Evolutionary conservation across 179 eudicot genomes (phyloP).

Genomic region (Carnegiea gigantea): DNA sequence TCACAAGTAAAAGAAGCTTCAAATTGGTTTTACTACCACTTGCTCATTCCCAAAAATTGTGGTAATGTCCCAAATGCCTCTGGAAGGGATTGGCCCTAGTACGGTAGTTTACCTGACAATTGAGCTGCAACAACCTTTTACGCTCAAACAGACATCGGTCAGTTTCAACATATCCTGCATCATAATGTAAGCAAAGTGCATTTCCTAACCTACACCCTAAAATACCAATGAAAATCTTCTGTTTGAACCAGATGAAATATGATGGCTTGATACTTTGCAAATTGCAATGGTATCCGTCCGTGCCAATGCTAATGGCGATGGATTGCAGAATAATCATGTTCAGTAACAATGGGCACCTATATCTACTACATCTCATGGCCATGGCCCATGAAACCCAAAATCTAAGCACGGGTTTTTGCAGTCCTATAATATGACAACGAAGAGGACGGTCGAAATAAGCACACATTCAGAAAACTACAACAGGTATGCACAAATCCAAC

Average conservation of each 20-base stretch:
- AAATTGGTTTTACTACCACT: not conserved
- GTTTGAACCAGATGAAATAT: conserved; percentile 12
- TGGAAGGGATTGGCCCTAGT: not conserved
- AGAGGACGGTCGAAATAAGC: conserved; percentile 20
- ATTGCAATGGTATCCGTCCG: not conserved
- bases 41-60: not conserved
- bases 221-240: conserved; percentile 1
- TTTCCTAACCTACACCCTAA: conserved; percentile 25
- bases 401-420: not conserved
- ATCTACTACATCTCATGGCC: conserved; percentile 19
- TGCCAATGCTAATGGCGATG: conserved; percentile 19
- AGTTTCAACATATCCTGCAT: conserved; percentile 27
- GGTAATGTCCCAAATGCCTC: not conserved
- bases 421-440: not conserved
- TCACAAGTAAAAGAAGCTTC: not conserved
- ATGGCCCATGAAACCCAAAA: conserved; percentile 13
- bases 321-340: conserved; percentile 26
- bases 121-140: conserved; percentile 25
- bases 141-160: conserved; percentile 12
- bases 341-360: conserved; percentile 14
- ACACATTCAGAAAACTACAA: conserved; percentile 24
- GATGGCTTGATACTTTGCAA: not conserved
- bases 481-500: conserved; percentile 30
- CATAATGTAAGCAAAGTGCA: conserved; percentile 26
- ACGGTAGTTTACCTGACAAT: conserved; percentile 16